Evolutionary conservation across 371 early-diverging fungal species (phyloP).

Genomic region (Mucor velutinosus): DNA sequence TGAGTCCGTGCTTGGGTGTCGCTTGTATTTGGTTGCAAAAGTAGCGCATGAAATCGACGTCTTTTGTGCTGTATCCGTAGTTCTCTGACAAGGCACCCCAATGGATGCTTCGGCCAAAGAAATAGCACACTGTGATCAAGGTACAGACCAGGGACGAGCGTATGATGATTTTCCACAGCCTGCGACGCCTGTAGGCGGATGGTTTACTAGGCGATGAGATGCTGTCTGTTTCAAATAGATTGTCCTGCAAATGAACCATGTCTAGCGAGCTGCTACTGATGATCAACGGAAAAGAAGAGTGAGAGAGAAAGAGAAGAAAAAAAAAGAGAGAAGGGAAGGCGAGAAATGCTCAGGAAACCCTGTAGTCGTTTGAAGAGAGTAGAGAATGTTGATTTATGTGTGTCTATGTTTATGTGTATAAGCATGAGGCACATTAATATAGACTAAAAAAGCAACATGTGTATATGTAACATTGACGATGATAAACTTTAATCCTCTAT

Average conservation of each 20-base stretch:
- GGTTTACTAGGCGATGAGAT: not conserved
- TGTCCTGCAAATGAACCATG: slow-evolving; percentile 14
- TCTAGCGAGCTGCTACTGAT: not conserved
- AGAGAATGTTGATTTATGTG: not conserved
- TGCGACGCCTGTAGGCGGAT: slow-evolving; percentile 7
- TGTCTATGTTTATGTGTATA: not conserved
- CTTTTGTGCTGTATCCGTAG: slow-evolving; percentile 15
- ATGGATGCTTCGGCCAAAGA: slow-evolving; percentile 14
- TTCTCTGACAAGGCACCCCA: slow-evolving; percentile 10
- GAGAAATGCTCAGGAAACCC: not conserved
- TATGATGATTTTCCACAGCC: not conserved
- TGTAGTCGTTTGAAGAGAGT: not conserved
- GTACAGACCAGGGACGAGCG: slow-evolving; percentile 1
- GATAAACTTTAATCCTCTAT: not conserved
- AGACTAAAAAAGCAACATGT: not conserved
- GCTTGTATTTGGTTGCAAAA: slow-evolving; percentile 13
- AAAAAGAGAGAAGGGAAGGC: not conserved
- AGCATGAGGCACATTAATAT: slow-evolving; percentile 1
- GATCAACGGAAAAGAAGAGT: too few species aligned
- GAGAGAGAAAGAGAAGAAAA: not conserved
- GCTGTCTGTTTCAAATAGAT: not conserved
- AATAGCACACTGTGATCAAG: slow-evolving; percentile 5
- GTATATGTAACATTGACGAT: not conserved
- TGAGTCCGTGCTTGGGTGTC: not conserved
- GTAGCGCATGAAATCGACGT: slow-evolving; percentile 13